Evolutionary conservation across 257 asterid species (phyloP).

Genomic region (Leonotis leonurus): DNA sequence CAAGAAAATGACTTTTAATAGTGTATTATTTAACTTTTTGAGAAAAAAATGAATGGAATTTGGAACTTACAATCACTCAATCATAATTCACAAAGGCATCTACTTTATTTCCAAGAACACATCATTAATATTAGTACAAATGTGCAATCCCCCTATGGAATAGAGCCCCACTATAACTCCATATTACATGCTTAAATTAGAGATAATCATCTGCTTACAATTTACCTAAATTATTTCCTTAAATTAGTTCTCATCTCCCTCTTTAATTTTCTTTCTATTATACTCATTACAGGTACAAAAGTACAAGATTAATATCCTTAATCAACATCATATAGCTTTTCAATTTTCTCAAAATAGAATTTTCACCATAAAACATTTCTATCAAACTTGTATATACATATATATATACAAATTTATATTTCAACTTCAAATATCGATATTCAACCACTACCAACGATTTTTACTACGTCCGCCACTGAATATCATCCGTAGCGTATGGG

Average conservation of each 20-base stretch:
- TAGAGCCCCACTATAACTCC: not conserved
- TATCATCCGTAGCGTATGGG: too few relatives aligned
- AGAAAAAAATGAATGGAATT: too few relatives aligned
- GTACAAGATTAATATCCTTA: slow-evolving; percentile 18
- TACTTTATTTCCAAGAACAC: not conserved
- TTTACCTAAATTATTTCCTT: slow-evolving; percentile 12
- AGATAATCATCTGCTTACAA: not conserved
- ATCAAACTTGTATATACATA: too few relatives aligned
- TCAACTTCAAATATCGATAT: slow-evolving; percentile 7
- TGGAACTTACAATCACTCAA: too few relatives aligned
- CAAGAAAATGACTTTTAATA: too few relatives aligned
- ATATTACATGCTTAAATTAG: not conserved
- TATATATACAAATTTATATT: too few relatives aligned
- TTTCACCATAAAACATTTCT: slow-evolving; percentile 16
- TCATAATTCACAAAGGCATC: not conserved
- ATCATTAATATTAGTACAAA: not conserved
- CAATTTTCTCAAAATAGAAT: slow-evolving; percentile 15
- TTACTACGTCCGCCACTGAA: too few relatives aligned
- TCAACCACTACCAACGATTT: not conserved
- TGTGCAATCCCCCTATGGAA: not conserved
- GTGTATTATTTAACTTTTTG: too few relatives aligned
- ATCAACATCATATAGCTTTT: slow-evolving; percentile 1
- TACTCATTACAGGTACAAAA: not conserved
- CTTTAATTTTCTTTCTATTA: not conserved
- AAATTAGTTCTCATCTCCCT: slow-evolving; percentile 9